Base-by-base conservation (phyloP, 179 eudicot species). In the Carnegiea gigantea region DNA sequence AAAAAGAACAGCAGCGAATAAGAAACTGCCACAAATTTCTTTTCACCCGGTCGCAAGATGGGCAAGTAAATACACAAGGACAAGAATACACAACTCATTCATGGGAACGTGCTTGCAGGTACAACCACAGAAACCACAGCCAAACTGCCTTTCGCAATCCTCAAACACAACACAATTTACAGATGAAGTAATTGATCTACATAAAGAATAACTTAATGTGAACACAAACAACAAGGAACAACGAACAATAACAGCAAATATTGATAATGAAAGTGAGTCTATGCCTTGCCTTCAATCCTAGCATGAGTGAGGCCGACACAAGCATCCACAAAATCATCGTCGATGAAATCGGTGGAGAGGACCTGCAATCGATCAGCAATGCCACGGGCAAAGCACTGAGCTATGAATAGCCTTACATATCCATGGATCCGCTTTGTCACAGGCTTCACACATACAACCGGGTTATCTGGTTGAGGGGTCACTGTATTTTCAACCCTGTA, bases 401-500 rank as follows among this genome's bases (percentile, higher is more conserved):
- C 82, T 48, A 94, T 88, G 65, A 95, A 95, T 79, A 90, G 82
- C 91, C 98, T 86, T 6, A 92, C 92, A 71, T 91, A 92, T 9
- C 88, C 86, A 77, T 89, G 99, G 70, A 95, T 94, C 81, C 97
- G 86, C 11, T 79, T 68, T 0, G 99, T 95, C 23, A 95, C 99
- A 0, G 99, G 95, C 75, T 77, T 90, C 26, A 95, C 95, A 54
- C 93, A 92, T 84, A 95, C n/a, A 6, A 95, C 76, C 6, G 92
- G 98, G 77, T 95, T 94, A 86, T 95, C 97, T 0, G 96, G 89
- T 73, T 92, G 94, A 8, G 99, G 99, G 20, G 99, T 95, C 9
- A 92, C 92, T 2, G 98, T 95, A 65, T 95, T 95, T 85, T 92
- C 99, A 44, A 94, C 98, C 86, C 98, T 82, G 86, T 95, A 95